phyloP scores from a whole-genome alignment of 2,329 filamentous ascomycete genomes.

The Neonectria punicea region DNA sequence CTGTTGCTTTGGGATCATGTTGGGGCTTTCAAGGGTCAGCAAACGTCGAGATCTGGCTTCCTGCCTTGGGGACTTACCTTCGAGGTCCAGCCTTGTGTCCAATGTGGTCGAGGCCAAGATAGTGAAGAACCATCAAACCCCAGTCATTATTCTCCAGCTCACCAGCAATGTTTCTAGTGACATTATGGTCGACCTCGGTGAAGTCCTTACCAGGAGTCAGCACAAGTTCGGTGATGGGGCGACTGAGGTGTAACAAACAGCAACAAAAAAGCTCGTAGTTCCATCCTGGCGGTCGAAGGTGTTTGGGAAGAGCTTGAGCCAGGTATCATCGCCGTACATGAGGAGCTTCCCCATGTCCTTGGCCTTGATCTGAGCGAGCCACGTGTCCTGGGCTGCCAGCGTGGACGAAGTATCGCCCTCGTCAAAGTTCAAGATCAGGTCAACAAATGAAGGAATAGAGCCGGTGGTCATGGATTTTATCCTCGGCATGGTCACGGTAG shows the following conservation, averaged over 20 bases:
- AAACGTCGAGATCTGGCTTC: background rate
- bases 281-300: conserved; percentile 90
- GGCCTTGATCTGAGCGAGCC: conserved; percentile 91
- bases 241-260: conserved; percentile 68
- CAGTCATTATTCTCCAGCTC: conserved; percentile 85
- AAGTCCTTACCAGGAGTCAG: conserved; percentile 74
- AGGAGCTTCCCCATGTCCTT: conserved; percentile 78
- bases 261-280: conserved; percentile 97
- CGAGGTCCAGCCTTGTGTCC: conserved; percentile 93
- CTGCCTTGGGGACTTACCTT: conserved; percentile 61
- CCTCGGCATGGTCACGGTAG: conserved; percentile 97
- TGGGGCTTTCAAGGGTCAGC: conserved; percentile 64
- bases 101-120: conserved; percentile 95
- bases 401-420: conserved; percentile 93
- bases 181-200: conserved; percentile 96
- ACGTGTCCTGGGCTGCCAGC: conserved; percentile 89
- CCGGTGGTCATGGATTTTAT: conserved; percentile 98
- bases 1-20: conserved; percentile 91
- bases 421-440: conserved; percentile 95
- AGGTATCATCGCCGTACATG: conserved; percentile 98
- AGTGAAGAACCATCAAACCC: conserved; percentile 94
- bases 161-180: conserved; percentile 85
- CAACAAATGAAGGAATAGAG: conserved; percentile 97
- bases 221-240: background rate
- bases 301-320: conserved; percentile 94